These are phyloP conservation scores for Fusarium subglutinans DNA, from an alignment of 2,329 filamentous ascomycete species.

Conservation along the genomic window DNA sequence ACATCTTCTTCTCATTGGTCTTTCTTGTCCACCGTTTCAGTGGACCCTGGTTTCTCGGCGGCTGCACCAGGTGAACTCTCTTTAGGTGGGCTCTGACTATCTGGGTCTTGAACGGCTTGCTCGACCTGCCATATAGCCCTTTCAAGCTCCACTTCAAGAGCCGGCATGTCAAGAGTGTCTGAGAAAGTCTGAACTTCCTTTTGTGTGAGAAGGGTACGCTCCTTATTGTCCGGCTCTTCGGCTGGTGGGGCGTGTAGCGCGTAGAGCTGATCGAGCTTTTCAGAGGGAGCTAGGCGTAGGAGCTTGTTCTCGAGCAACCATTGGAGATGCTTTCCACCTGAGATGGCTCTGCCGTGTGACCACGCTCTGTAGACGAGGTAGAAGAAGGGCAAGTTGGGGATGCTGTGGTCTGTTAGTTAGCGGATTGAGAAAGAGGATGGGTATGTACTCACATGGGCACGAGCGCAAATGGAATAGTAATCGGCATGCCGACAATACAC, in stretches of 20 bases:
- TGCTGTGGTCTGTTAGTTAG: slow-evolving; percentile 55
- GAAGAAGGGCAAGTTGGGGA: slow-evolving; percentile 97
- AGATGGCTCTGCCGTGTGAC: slow-evolving; percentile 89
- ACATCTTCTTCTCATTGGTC: slow-evolving; percentile 29
- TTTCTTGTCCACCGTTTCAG: slow-evolving; percentile 20
- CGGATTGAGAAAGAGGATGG: neutral
- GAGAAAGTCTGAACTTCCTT: slow-evolving; percentile 67
- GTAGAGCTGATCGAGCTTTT: slow-evolving; percentile 80
- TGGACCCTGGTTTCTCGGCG: slow-evolving; percentile 15
- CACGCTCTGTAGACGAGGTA: slow-evolving; percentile 91
- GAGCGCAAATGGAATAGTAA: slow-evolving; percentile 82
- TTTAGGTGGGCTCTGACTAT: slow-evolving; percentile 14
- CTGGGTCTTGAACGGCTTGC: slow-evolving; percentile 54
- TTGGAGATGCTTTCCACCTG: slow-evolving; percentile 84
- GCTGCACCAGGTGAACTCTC: slow-evolving; percentile 24
- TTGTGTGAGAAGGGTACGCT: slow-evolving; percentile 57
- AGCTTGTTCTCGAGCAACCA: slow-evolving; percentile 81
- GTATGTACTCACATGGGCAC: slow-evolving; percentile 79
- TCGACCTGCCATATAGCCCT: slow-evolving; percentile 80
- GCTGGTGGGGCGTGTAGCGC: slow-evolving; percentile 50
- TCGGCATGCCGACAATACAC: slow-evolving; percentile 84
- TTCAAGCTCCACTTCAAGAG: slow-evolving; percentile 77
- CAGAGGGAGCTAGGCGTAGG: slow-evolving; percentile 71
- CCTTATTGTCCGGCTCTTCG: slow-evolving; percentile 38
- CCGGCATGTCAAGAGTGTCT: slow-evolving; percentile 71